These are phyloP conservation scores for Russula dissimulans DNA, from an alignment of 768 basidiomycete genomes.

Conservation along the genomic window DNA sequence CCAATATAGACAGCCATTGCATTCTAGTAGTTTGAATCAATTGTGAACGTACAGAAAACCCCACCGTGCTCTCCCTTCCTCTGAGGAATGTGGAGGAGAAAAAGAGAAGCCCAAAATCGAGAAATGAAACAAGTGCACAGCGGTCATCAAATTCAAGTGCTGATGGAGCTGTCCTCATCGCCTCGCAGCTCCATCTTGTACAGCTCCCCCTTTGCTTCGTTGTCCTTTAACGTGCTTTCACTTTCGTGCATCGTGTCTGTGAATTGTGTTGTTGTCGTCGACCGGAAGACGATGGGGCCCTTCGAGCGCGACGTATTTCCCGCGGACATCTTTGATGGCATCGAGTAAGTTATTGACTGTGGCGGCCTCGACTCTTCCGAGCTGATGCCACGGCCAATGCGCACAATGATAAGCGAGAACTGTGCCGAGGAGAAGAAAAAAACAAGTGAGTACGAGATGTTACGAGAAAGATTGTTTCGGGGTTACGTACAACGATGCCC, in stretches of 20 bases:
- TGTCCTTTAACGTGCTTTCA: neutral
- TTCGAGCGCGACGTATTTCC: neutral
- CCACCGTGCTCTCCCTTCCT: neutral
- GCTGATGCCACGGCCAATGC: slow-evolving; percentile 13
- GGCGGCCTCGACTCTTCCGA: slow-evolving; percentile 7
- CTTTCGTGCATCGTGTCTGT: neutral
- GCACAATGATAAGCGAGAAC: slow-evolving; percentile 19
- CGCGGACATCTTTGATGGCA: slow-evolving; percentile 12
- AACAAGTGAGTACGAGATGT: neutral
- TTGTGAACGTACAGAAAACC: slow-evolving; percentile 4
- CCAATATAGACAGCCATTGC: slow-evolving; percentile 6
- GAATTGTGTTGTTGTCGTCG: slow-evolving; percentile 14
- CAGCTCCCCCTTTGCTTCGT: neutral
- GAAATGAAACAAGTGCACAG: neutral
- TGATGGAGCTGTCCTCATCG: slow-evolving; percentile 4
- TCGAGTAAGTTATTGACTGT: slow-evolving; percentile 11
- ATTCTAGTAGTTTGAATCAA: neutral
- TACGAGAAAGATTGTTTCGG: neutral
- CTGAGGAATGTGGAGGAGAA: neutral
- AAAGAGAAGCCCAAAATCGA: neutral
- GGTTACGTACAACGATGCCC: slow-evolving; percentile 18
- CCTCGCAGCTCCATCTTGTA: slow-evolving; percentile 5
- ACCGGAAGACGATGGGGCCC: slow-evolving; percentile 8
- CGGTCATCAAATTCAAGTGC: neutral
- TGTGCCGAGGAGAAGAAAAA: neutral